These are phyloP conservation scores for Punica granatum DNA, from an alignment of 345 rosid genomes.

Conservation along the genomic window DNA sequence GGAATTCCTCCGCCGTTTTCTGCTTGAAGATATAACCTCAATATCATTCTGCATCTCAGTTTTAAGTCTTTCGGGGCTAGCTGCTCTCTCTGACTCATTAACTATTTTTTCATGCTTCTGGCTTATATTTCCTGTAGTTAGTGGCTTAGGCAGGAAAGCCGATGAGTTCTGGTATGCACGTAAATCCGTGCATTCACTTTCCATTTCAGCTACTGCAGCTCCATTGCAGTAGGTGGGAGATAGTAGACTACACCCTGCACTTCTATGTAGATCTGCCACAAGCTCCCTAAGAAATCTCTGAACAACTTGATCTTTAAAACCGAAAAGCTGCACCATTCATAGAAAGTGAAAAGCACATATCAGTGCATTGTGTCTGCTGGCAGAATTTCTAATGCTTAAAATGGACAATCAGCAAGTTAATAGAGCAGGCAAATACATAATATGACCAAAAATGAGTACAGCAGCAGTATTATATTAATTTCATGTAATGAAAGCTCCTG, in stretches of 20 bases:
- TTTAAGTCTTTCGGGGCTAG: conserved; percentile 35
- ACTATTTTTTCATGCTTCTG: conserved; percentile 23
- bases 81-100: conserved; percentile 14
- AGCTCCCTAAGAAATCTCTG: conserved; percentile 84
- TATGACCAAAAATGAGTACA: neutral
- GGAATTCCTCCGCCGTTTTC: conserved; percentile 18
- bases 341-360: conserved; percentile 8
- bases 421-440: neutral
- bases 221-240: conserved; percentile 35
- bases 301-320: conserved; percentile 69
- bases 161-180: conserved; percentile 28
- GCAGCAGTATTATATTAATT: no score
- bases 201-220: conserved; percentile 22
- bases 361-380: neutral
- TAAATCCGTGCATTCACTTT: conserved; percentile 15
- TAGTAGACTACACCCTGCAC: conserved; percentile 26
- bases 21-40: conserved; percentile 8
- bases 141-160: conserved; percentile 28
- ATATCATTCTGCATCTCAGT: conserved; percentile 11
- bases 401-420: neutral
- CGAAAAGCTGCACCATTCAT: conserved; percentile 62
- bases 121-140: conserved; percentile 51
- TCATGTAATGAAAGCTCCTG: neutral
- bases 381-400: neutral
- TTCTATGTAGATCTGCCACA: conserved; percentile 52